A percentile compares a stretch with the other conserved stretches of the same genome.
phyloP scores from a whole-genome alignment of 768 basidiomycete species.

The Phylloporus arenicola region DNA sequence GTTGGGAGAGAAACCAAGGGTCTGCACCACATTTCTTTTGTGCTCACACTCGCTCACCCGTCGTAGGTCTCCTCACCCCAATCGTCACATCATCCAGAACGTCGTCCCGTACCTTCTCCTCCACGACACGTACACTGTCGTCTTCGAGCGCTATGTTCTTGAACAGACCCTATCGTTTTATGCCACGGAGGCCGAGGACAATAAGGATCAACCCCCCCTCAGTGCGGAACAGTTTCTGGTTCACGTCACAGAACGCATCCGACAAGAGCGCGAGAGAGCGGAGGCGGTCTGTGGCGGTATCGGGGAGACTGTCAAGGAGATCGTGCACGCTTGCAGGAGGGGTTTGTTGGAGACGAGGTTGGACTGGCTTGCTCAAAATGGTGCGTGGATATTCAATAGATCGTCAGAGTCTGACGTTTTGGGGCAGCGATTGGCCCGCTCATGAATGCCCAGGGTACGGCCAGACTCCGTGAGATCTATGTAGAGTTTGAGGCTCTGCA shows the following conservation, averaged over 20 bases:
- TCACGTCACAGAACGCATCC: conserved; percentile 40
- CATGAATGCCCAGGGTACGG: conserved; percentile 43
- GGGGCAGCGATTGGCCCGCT: conserved; percentile 48
- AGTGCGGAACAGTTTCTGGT: conserved; percentile 51
- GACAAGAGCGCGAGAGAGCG: conserved; percentile 55
- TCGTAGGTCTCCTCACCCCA: conserved; percentile 34
- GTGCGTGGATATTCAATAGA: conserved; percentile 30
- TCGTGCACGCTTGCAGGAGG: conserved; percentile 50
- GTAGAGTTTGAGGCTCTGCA: conserved; percentile 54
- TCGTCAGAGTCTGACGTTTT: conserved; percentile 19
- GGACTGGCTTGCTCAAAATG: conserved; percentile 41
- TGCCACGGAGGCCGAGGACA: conserved; percentile 40
- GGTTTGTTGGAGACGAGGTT: conserved; percentile 43
- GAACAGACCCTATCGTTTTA: conserved; percentile 51
- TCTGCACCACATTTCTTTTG: conserved; percentile 7
- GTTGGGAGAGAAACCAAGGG: conserved; percentile 48
- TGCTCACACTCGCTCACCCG: not conserved
- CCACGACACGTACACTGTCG: conserved; percentile 49
- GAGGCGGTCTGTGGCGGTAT: conserved; percentile 43
- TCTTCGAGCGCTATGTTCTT: conserved; percentile 55
- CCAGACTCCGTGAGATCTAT: conserved; percentile 51
- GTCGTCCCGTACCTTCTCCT: conserved; percentile 55
- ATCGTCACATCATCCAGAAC: conserved; percentile 38
- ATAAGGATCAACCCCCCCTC: conserved; percentile 27
- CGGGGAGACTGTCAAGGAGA: conserved; percentile 42